Evolutionary conservation across 345 rosid species (phyloP).

Genomic region (Conringia planisiliqua): DNA sequence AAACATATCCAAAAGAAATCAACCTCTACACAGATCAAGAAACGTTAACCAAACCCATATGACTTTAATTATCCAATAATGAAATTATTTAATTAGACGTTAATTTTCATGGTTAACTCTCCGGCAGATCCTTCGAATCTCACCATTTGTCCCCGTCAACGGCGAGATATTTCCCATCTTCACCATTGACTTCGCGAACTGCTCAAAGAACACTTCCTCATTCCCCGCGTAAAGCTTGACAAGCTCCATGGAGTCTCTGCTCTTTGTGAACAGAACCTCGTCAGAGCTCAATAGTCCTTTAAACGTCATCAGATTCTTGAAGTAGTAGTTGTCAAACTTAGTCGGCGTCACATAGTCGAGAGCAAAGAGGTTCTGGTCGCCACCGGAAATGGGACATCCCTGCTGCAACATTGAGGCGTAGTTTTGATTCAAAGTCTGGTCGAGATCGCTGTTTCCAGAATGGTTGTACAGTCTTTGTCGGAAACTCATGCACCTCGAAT

Average conservation of each 20-base stretch:
- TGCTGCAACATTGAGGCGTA: constrained; percentile 47
- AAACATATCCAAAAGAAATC: neutral
- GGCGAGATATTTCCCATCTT: constrained; percentile 59
- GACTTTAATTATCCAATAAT: neutral
- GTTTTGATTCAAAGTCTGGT: constrained; percentile 41
- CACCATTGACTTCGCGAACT: constrained; percentile 59
- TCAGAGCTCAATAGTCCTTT: constrained; percentile 61
- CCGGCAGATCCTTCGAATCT: constrained; percentile 54
- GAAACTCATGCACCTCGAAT: constrained; percentile 54
- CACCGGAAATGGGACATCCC: constrained; percentile 48
- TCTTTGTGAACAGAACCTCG: constrained; percentile 50
- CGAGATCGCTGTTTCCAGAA: constrained; percentile 53
- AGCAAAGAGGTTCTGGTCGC: constrained; percentile 47
- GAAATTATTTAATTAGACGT: neutral
- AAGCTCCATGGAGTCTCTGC: constrained; percentile 37
- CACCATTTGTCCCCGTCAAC: constrained; percentile 51
- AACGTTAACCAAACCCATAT: constrained; percentile 1
- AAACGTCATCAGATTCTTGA: constrained; percentile 50
- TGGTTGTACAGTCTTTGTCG: constrained; percentile 64
- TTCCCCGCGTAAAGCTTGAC: constrained; percentile 46
- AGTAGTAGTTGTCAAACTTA: constrained; percentile 59
- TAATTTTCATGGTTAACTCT: constrained; percentile 39
- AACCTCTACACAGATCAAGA: neutral
- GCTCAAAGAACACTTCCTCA: constrained; percentile 46
- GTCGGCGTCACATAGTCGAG: constrained; percentile 56